Conservation (phyloP, 192 early-diverging fungal species). For the Backusella luteola region DNA sequence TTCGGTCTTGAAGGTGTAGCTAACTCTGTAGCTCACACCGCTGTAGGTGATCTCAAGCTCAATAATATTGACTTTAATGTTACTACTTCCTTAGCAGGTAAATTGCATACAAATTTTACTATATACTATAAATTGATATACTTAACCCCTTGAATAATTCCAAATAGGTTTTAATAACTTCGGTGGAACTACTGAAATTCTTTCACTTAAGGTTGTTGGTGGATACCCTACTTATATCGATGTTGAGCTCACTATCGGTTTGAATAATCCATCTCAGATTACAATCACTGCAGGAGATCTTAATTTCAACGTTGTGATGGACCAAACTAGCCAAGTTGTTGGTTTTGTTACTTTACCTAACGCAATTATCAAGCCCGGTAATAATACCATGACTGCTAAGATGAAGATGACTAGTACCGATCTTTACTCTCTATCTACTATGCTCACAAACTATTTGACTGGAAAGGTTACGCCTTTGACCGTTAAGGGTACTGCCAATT, state of each 20-base stretch:
- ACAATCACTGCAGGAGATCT: slow-evolving; percentile 50
- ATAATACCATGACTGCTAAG: slow-evolving; percentile 38
- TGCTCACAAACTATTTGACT: slow-evolving; percentile 43
- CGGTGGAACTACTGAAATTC: slow-evolving; percentile 23
- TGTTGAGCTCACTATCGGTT: slow-evolving; percentile 38
- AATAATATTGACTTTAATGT: slow-evolving; percentile 43
- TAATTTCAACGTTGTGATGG: slow-evolving; percentile 31
- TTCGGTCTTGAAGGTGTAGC: slow-evolving; percentile 27
- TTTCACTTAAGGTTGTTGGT: slow-evolving; percentile 21
- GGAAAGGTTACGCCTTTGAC: slow-evolving; percentile 34
- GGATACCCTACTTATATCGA: slow-evolving; percentile 41
- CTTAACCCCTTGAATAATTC: not conserved
- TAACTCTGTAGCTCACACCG: slow-evolving; percentile 27
- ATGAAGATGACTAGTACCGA: slow-evolving; percentile 38
- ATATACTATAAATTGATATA: not conserved
- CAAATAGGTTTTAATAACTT: slow-evolving; percentile 25
- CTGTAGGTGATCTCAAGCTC: slow-evolving; percentile 39
- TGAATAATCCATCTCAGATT: slow-evolving; percentile 53
- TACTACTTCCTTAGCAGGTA: slow-evolving; percentile 31
- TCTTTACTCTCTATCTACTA: slow-evolving; percentile 26
- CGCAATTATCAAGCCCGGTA: slow-evolving; percentile 45
- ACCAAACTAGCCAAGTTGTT: slow-evolving; percentile 23
- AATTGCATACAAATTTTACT: not conserved
- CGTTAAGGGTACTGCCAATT: slow-evolving; percentile 38
- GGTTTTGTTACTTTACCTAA: slow-evolving; percentile 42